Evolutionary conservation across 2,329 filamentous ascomycete species (phyloP).

Genomic region (Coniochaeta hoffmannii): DNA sequence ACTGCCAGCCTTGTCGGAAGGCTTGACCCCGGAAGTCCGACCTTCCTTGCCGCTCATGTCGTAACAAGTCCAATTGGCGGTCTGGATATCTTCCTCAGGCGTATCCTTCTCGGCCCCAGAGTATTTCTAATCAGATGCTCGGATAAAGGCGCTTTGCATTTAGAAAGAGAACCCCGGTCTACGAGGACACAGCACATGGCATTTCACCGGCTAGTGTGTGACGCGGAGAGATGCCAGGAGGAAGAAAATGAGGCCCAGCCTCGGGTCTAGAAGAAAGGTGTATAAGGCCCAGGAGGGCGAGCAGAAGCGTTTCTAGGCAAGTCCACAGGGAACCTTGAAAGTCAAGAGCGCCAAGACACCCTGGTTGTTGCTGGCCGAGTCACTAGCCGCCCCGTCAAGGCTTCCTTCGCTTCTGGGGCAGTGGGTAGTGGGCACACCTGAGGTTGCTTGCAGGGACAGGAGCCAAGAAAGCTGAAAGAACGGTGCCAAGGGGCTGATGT

Average conservation of each 20-base stretch:
- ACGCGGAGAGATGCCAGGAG: not conserved
- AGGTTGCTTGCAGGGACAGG: not conserved
- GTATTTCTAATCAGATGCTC: not conserved
- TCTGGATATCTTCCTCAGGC: not conserved
- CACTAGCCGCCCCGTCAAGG: slow-evolving; percentile 1
- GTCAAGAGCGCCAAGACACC: not conserved
- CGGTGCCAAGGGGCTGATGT: not conserved
- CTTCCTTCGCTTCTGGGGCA: not conserved
- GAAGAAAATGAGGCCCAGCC: not conserved
- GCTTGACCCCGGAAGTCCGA: not conserved
- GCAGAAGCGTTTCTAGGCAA: not conserved
- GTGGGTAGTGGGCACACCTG: not conserved
- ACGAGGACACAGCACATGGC: not conserved
- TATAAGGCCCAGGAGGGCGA: not conserved
- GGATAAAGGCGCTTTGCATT: not conserved
- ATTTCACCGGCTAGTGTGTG: not conserved
- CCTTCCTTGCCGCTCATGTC: not conserved
- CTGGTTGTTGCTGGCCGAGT: not conserved
- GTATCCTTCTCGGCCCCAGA: no score
- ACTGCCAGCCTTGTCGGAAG: not conserved
- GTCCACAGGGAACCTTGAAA: not conserved
- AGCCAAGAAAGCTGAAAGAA: not conserved
- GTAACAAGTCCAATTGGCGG: not conserved
- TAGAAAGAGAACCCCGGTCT: not conserved
- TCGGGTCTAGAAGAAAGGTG: not conserved